Percentiles rank a stretch among this genome's conserved stretches.
phyloP scores from a whole-genome alignment of 345 rosid species.

The Raphanus sativus region DNA sequence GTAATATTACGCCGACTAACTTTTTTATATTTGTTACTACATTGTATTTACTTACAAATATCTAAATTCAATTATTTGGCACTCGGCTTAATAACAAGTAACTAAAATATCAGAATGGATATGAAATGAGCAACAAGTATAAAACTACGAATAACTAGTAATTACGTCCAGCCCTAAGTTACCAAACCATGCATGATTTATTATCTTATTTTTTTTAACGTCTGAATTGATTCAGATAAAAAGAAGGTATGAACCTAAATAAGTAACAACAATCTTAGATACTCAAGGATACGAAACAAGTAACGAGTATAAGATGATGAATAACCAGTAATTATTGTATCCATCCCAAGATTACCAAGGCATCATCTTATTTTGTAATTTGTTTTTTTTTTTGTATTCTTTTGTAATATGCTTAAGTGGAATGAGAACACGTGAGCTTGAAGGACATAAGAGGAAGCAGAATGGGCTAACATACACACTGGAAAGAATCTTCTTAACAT shows the following conservation, averaged over 20 bases:
- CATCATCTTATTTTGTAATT: background rate
- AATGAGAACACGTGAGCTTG: background rate
- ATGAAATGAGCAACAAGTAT: too few relatives aligned
- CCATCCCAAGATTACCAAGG: background rate
- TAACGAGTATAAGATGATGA: too few relatives aligned
- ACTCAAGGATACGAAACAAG: too few relatives aligned
- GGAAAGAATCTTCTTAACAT: background rate
- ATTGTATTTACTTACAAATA: background rate
- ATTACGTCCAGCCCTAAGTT: background rate
- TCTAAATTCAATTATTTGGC: too few relatives aligned
- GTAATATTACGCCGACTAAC: background rate
- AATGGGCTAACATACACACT: slow-evolving; percentile 26
- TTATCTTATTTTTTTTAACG: background rate
- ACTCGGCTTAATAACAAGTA: background rate
- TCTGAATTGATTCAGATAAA: too few relatives aligned
- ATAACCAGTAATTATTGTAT: background rate
- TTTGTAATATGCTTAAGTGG: background rate
- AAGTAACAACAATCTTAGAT: too few relatives aligned
- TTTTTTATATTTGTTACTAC: background rate
- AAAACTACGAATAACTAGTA: background rate
- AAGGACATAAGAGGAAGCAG: background rate
- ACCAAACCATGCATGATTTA: background rate
- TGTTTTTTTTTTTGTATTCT: background rate
- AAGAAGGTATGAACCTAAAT: too few relatives aligned
- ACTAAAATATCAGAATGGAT: background rate